Evolutionary conservation across 345 rosid genomes (phyloP).

Genomic region (Clarkia xantiana): DNA sequence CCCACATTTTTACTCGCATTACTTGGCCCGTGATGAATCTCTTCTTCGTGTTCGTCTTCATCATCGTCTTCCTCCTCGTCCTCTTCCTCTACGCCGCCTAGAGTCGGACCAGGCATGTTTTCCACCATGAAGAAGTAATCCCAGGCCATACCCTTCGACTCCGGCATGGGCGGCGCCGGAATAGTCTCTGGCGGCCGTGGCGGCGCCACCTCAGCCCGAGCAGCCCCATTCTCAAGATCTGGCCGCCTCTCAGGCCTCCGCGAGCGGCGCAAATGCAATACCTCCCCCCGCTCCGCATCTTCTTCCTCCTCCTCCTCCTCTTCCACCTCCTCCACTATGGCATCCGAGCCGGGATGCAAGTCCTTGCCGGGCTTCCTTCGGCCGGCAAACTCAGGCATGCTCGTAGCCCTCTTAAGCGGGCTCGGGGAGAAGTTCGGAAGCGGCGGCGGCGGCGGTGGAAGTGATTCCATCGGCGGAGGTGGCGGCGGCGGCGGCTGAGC

Average conservation of each 20-base stretch:
- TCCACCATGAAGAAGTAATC: slow-evolving; percentile 60
- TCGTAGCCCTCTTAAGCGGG: slow-evolving; percentile 54
- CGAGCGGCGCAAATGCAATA: slow-evolving; percentile 13
- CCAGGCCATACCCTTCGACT: slow-evolving; percentile 37
- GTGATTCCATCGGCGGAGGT: slow-evolving; percentile 34
- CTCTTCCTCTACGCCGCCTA: slow-evolving; percentile 18
- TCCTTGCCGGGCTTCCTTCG: slow-evolving; percentile 5
- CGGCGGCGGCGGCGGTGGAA: slow-evolving; percentile 78
- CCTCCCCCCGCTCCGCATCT: slow-evolving; percentile 35
- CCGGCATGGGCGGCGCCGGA: slow-evolving; percentile 33
- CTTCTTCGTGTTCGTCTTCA: not conserved
- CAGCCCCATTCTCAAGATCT: slow-evolving; percentile 6
- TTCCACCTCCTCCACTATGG: slow-evolving; percentile 25
- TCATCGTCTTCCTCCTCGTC: slow-evolving; percentile 14
- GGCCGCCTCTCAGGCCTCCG: not conserved
- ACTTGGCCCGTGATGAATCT: too few relatives aligned
- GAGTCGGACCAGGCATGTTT: slow-evolving; percentile 40
- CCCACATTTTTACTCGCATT: slow-evolving; percentile 10
- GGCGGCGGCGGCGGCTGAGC: slow-evolving; percentile 63
- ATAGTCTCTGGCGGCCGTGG: slow-evolving; percentile 20
- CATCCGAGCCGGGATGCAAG: slow-evolving; percentile 15
- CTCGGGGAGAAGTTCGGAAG: slow-evolving; percentile 66
- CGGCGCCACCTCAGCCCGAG: slow-evolving; percentile 17
- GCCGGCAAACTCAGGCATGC: slow-evolving; percentile 35
- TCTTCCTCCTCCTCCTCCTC: slow-evolving; percentile 29